These are phyloP conservation scores for Trichophyton benhamiae DNA, from an alignment of 2,329 filamentous ascomycete species.

Conservation along the genomic window DNA sequence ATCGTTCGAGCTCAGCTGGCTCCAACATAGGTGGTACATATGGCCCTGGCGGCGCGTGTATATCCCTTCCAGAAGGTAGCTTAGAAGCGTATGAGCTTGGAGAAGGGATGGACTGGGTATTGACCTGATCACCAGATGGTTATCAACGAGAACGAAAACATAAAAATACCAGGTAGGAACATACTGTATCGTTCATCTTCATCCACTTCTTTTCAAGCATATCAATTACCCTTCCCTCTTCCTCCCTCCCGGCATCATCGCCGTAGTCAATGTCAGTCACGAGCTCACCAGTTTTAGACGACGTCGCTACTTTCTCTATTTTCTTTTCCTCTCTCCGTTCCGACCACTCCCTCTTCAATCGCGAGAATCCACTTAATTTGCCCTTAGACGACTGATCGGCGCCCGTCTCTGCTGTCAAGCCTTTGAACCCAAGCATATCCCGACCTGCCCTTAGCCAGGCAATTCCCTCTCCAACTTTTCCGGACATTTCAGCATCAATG, in stretches of 20 bases:
- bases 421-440: conserved; percentile 55
- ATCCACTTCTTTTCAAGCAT: conserved; percentile 83
- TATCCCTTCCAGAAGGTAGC: conserved; percentile 80
- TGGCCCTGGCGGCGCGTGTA: conserved; percentile 54
- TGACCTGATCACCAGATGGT: conserved; percentile 46
- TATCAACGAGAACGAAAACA: neutral
- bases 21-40: conserved; percentile 57
- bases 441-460: conserved; percentile 74
- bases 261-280: conserved; percentile 38
- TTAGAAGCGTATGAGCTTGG: conserved; percentile 58
- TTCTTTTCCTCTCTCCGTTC: conserved; percentile 69
- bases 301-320: conserved; percentile 53
- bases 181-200: conserved; percentile 82
- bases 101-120: conserved; percentile 64
- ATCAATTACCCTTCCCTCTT: conserved; percentile 74
- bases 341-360: conserved; percentile 59
- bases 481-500: conserved; percentile 73
- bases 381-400: conserved; percentile 26
- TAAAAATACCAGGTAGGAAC: conserved; percentile 18
- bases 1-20: conserved; percentile 43
- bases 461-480: conserved; percentile 70
- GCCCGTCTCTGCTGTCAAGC: conserved; percentile 33
- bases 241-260: conserved; percentile 67
- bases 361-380: conserved; percentile 28
- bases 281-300: conserved; percentile 19